These are phyloP conservation scores for Somion occarium DNA, from an alignment of 1,284 basidiomycete species.

Conservation along the genomic window DNA sequence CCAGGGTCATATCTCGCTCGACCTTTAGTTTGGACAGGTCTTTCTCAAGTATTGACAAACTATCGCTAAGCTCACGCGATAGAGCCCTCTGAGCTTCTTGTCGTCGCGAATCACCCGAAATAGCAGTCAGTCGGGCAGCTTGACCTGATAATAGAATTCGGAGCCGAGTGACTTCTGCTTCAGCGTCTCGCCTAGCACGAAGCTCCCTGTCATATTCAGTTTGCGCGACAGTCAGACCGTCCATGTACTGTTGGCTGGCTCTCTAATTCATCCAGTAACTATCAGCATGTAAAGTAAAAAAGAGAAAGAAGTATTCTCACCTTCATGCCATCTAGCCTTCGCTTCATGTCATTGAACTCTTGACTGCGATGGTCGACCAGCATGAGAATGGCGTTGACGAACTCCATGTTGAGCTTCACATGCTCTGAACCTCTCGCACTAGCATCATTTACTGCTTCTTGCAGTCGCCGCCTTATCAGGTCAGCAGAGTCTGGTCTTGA, in stretches of 20 bases:
- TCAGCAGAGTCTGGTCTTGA: constrained; percentile 39
- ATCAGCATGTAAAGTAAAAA: constrained; percentile 3
- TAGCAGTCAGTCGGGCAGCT: constrained; percentile 77
- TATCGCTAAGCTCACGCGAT: constrained; percentile 75
- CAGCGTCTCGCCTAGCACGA: constrained; percentile 82
- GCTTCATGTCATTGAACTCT: constrained; percentile 65
- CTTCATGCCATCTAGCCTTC: constrained; percentile 82
- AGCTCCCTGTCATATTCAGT: constrained; percentile 92
- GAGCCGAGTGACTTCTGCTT: constrained; percentile 85
- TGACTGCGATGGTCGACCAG: constrained; percentile 66
- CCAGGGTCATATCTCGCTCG: constrained; percentile 87
- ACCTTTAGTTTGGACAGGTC: constrained; percentile 85
- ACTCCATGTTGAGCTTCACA: constrained; percentile 68
- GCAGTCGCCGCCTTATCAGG: constrained; percentile 45
- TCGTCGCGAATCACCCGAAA: constrained; percentile 74
- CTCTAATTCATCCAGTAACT: constrained; percentile 42
- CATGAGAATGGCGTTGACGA: constrained; percentile 70
- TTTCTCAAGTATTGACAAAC: constrained; percentile 75
- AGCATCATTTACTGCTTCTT: constrained; percentile 60
- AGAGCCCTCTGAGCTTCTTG: constrained; percentile 79
- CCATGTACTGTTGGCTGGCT: constrained; percentile 86
- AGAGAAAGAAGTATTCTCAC: constrained; percentile 38
- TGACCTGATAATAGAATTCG: constrained; percentile 87
- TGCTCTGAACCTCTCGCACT: constrained; percentile 58
- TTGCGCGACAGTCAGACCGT: constrained; percentile 88